Percentiles rank a stretch among this genome's conserved stretches.
phyloP scores from a whole-genome alignment of 306 rosid genomes.

The Gastrolobium villosum region DNA sequence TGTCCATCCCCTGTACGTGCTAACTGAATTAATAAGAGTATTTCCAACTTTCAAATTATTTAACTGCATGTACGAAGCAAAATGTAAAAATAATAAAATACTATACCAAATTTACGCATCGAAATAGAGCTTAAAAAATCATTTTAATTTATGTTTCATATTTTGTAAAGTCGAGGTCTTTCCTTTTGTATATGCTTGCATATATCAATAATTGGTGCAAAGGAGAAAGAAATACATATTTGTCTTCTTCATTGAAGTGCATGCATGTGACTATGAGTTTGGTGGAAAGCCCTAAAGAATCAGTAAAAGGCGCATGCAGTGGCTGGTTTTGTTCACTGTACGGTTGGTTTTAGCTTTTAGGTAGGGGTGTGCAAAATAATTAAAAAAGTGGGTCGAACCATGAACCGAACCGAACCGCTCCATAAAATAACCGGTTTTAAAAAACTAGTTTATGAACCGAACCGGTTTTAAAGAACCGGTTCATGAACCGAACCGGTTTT shows the following conservation, averaged over 20 bases:
- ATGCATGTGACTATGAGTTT: neutral
- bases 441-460: no score
- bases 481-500: no score
- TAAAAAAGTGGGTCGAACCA: no score
- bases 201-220: neutral
- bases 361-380: no score
- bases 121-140: neutral
- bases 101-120: neutral
- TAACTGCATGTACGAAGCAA: neutral
- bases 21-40: no score
- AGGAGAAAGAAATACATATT: neutral
- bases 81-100: no score
- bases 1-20: no score
- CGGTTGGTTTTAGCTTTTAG: neutral
- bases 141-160: no score
- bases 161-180: neutral
- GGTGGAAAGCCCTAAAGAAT: neutral
- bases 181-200: neutral
- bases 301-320: neutral
- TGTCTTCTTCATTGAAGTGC: neutral
- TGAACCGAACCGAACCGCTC: no score
- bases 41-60: no score
- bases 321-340: conserved; percentile 28
- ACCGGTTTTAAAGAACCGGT: no score
- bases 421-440: no score